A percentile compares a stretch with the other conserved stretches of the same genome.
These are phyloP conservation scores for Hanseniaspora gamundiae DNA, from an alignment of 1,139 yeast genomes.

Conservation along the genomic window DNA sequence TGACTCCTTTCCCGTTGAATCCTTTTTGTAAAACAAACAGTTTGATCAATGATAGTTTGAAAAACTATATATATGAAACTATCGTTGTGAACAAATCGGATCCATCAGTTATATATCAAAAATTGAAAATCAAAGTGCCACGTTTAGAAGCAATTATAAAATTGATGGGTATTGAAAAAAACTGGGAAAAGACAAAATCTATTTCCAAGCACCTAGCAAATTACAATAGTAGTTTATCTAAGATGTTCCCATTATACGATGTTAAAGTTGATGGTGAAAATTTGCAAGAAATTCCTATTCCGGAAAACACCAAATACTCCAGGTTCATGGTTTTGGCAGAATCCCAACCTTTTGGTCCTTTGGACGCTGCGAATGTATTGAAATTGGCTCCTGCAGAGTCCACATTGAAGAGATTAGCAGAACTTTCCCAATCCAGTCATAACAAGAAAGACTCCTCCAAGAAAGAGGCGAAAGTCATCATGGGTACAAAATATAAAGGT, in stretches of 20 bases:
- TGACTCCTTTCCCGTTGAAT: slow-evolving; percentile 77
- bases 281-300: slow-evolving; percentile 88
- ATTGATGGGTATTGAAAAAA: slow-evolving; percentile 51
- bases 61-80: slow-evolving; percentile 46
- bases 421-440: slow-evolving; percentile 37
- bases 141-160: slow-evolving; percentile 77
- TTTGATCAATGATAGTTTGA: slow-evolving; percentile 45
- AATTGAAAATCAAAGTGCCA: slow-evolving; percentile 69
- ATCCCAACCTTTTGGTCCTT: slow-evolving; percentile 92
- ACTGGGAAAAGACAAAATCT: slow-evolving; percentile 41
- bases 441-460: slow-evolving; percentile 12
- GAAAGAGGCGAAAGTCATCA: slow-evolving; percentile 15
- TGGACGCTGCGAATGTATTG: slow-evolving; percentile 84
- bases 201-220: slow-evolving; percentile 39
- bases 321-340: slow-evolving; percentile 85
- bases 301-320: slow-evolving; percentile 70
- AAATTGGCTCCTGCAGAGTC: slow-evolving; percentile 77
- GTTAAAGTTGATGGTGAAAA: slow-evolving; percentile 35
- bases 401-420: slow-evolving; percentile 55
- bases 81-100: slow-evolving; percentile 40
- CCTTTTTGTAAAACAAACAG: slow-evolving; percentile 55
- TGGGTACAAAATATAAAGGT: slow-evolving; percentile 30
- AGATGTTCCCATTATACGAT: slow-evolving; percentile 68
- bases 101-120: slow-evolving; percentile 66
- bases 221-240: slow-evolving; percentile 52